Base-by-base conservation (phyloP, 306 rosid species). In the Cicer bijugum region DNA sequence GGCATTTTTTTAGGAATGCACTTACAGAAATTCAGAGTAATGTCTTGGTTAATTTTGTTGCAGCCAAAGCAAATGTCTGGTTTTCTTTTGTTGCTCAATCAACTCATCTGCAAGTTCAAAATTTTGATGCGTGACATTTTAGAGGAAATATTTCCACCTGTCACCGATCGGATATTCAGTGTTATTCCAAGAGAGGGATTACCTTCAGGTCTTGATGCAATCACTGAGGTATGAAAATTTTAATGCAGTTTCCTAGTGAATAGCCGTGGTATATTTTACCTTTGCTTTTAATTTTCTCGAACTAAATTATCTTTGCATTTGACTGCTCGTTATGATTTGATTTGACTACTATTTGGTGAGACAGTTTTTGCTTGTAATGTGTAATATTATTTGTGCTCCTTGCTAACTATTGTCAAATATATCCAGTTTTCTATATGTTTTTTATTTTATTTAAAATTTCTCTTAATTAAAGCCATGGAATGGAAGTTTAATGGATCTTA, bases 21-120 rank as follows among this genome's bases (percentile, higher is more conserved):
- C 35, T 28, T 28, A 28, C 35, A 28, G 43, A 59, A 66, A 67
- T 37, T 5, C 58, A 23, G 52, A 75, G 6, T 77, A 28, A 80
- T 75, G 39, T 74, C 12, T 58, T 71, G 80, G 14, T 79, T 76
- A 38, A 16, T 68, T 66, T 76, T 68, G 56, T 71, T 82, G 87
- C 91, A 94, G 99, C 97, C 96, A 75, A 94, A 89, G 85, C 96
- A 94, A 84, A 79, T 94, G 88, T 82, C 76, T 76, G 79, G 91
- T 61, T 87, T 91, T 82, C 96, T 94, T 69, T 23, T 91, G 75
- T 81, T 94, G 71, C 92, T 91, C 17, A 91, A 91, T 87, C 99
- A 94, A 86, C 84, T 91, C 53, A 94, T 91, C 77, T 94, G 97
- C 89, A 94, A 94, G 88, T 91, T 94, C 91, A 88, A 63, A 81